phyloP scores from a whole-genome alignment of 768 basidiomycete species.

The Amanita pallidorosea region DNA sequence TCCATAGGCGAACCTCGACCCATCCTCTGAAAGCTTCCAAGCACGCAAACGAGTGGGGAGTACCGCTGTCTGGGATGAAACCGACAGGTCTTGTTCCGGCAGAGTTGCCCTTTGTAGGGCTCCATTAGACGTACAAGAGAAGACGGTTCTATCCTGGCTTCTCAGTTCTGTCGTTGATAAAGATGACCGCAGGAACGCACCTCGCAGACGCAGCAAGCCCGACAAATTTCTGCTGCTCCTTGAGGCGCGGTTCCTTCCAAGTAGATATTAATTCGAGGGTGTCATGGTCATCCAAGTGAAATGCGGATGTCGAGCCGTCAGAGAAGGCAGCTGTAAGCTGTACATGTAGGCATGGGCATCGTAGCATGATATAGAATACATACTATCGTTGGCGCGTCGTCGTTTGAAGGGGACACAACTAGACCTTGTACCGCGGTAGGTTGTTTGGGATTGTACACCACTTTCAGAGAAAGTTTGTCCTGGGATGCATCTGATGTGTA shows the following conservation, averaged over 20 bases:
- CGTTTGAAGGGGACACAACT: slow-evolving; percentile 15
- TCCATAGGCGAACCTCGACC: slow-evolving; percentile 61
- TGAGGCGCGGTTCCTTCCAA: slow-evolving; percentile 61
- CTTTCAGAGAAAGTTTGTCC: slow-evolving; percentile 8
- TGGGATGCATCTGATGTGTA: slow-evolving; percentile 26
- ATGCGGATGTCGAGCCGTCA: slow-evolving; percentile 42
- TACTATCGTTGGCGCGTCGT: slow-evolving; percentile 25
- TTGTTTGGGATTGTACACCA: background rate
- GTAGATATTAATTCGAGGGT: slow-evolving; percentile 25
- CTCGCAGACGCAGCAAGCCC: slow-evolving; percentile 41
- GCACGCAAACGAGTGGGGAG: slow-evolving; percentile 62
- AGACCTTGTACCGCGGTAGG: slow-evolving; percentile 23
- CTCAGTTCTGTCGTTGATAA: background rate
- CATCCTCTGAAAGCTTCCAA: slow-evolving; percentile 49
- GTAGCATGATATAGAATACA: slow-evolving; percentile 12
- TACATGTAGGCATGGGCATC: slow-evolving; percentile 22
- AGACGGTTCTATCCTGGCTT: slow-evolving; percentile 29
- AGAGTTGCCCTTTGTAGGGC: slow-evolving; percentile 44
- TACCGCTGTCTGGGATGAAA: slow-evolving; percentile 21
- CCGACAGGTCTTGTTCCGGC: slow-evolving; percentile 12
- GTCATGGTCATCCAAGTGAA: slow-evolving; percentile 30
- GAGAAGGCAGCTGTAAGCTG: slow-evolving; percentile 61
- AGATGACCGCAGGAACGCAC: slow-evolving; percentile 25
- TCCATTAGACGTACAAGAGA: slow-evolving; percentile 71
- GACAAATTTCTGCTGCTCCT: slow-evolving; percentile 41